Evolutionary conservation across 352 stramenopile genomes (phyloP).

Genomic region (Pythium phragmitis): DNA sequence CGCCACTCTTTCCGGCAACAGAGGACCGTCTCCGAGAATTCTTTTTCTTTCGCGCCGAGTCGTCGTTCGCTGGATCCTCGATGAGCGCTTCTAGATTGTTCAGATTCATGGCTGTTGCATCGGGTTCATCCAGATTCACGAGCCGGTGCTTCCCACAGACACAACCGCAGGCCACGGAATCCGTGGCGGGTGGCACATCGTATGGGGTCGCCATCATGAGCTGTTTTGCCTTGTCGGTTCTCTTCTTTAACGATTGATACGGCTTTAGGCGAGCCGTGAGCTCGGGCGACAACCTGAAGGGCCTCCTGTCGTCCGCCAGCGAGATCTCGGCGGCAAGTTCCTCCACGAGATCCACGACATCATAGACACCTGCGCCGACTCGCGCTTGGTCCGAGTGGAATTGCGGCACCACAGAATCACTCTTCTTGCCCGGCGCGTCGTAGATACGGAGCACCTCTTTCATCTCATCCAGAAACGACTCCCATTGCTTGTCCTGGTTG

Average conservation of each 20-base stretch:
- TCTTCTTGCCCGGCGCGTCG: not conserved
- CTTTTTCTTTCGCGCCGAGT: constrained; percentile 6
- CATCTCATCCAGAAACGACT: constrained; percentile 49
- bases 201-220: constrained; percentile 32
- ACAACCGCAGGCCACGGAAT: constrained; percentile 36
- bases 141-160: constrained; percentile 48
- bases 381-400: constrained; percentile 65
- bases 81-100: not conserved
- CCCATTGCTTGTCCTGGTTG: constrained; percentile 60
- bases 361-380: constrained; percentile 46
- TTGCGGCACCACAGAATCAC: not conserved
- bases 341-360: constrained; percentile 55
- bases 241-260: constrained; percentile 47
- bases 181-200: not conserved
- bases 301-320: constrained; percentile 33
- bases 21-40: constrained; percentile 28
- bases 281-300: constrained; percentile 23
- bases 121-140: constrained; percentile 8
- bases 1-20: not conserved
- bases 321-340: constrained; percentile 53
- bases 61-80: not conserved
- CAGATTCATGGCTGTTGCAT: constrained; percentile 3
- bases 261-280: constrained; percentile 30
- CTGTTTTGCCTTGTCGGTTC: constrained; percentile 44
- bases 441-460: constrained; percentile 36